phyloP scores from a whole-genome alignment of 768 basidiomycete species.

The Termitomyces sp. region DNA sequence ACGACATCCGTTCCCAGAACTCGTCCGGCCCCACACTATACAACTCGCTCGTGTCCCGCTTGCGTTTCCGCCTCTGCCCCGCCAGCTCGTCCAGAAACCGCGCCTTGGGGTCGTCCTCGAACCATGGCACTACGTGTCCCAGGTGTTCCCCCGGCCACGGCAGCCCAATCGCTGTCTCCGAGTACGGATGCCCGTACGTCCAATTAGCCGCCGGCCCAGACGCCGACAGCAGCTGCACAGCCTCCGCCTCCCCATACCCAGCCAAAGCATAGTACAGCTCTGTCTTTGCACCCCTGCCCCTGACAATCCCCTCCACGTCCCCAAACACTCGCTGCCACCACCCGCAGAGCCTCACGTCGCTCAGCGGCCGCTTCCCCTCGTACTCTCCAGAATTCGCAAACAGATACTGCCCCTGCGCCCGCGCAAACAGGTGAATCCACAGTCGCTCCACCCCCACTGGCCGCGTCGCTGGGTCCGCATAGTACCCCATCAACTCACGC shows the following conservation, averaged over 20 bases:
- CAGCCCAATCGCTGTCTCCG: slow-evolving; percentile 41
- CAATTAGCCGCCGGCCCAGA: slow-evolving; percentile 43
- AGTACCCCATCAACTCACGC: slow-evolving; percentile 56
- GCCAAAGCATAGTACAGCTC: slow-evolving; percentile 63
- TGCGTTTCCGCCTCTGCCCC: slow-evolving; percentile 52
- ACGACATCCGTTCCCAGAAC: slow-evolving; percentile 98
- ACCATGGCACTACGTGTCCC: slow-evolving; percentile 77
- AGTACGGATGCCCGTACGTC: slow-evolving; percentile 80
- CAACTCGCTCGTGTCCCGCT: slow-evolving; percentile 49
- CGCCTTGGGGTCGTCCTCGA: slow-evolving; percentile 96
- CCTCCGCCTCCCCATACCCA: slow-evolving; percentile 64
- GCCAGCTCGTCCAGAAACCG: slow-evolving; percentile 91
- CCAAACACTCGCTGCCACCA: slow-evolving; percentile 89
- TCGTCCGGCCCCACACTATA: slow-evolving; percentile 61
- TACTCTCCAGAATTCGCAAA: slow-evolving; percentile 84
- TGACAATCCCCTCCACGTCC: slow-evolving; percentile 42
- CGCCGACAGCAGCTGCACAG: slow-evolving; percentile 33
- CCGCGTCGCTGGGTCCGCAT: slow-evolving; percentile 56
- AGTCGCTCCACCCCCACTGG: slow-evolving; percentile 52
- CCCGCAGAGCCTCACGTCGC: slow-evolving; percentile 73
- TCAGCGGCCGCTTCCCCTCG: slow-evolving; percentile 63
- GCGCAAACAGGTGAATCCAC: slow-evolving; percentile 87
- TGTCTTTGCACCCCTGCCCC: slow-evolving; percentile 17
- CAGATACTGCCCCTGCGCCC: slow-evolving; percentile 87
- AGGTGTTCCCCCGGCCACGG: slow-evolving; percentile 40